phyloP scores from a whole-genome alignment of 176 grass and related monocot species.

The Eragrostis curvula region DNA sequence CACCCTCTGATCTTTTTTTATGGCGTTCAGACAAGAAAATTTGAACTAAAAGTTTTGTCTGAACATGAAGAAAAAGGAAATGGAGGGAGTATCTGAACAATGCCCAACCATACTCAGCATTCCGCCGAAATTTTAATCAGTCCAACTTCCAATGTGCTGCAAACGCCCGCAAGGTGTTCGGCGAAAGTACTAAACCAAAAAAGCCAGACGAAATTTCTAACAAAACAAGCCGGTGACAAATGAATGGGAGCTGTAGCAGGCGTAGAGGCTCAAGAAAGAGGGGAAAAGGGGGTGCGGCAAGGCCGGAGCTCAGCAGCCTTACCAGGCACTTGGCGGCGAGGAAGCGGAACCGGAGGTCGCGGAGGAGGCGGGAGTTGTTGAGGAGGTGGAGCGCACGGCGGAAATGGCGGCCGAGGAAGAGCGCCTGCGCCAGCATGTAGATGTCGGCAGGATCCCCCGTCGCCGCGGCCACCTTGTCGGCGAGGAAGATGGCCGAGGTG shows the following conservation, averaged over 20 bases:
- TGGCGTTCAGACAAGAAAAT: too few relatives aligned
- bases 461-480: slow-evolving; percentile 79
- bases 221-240: background rate
- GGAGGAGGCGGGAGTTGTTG: slow-evolving; percentile 72
- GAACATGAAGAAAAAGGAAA: too few relatives aligned
- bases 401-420: slow-evolving; percentile 82
- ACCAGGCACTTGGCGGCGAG: slow-evolving; percentile 97
- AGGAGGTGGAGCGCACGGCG: slow-evolving; percentile 93
- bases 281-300: background rate
- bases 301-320: slow-evolving; percentile 23
- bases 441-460: slow-evolving; percentile 77
- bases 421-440: slow-evolving; percentile 95
- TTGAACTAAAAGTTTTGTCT: too few relatives aligned
- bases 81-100: slow-evolving; percentile 10
- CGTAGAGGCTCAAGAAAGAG: background rate
- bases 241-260: background rate
- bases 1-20: too few relatives aligned
- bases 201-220: slow-evolving; percentile 1
- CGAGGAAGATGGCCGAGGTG: slow-evolving; percentile 87
- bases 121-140: background rate
- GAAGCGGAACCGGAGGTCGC: slow-evolving; percentile 83
- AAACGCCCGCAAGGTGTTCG: slow-evolving; percentile 15
- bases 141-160: background rate
- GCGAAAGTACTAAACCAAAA: slow-evolving; percentile 6
- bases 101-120: background rate